A percentile compares a stretch with the other conserved stretches of the same genome.
Evolutionary conservation across 2,329 filamentous ascomycete genomes (phyloP).

Genomic region (Gliomastix tumulicola): DNA sequence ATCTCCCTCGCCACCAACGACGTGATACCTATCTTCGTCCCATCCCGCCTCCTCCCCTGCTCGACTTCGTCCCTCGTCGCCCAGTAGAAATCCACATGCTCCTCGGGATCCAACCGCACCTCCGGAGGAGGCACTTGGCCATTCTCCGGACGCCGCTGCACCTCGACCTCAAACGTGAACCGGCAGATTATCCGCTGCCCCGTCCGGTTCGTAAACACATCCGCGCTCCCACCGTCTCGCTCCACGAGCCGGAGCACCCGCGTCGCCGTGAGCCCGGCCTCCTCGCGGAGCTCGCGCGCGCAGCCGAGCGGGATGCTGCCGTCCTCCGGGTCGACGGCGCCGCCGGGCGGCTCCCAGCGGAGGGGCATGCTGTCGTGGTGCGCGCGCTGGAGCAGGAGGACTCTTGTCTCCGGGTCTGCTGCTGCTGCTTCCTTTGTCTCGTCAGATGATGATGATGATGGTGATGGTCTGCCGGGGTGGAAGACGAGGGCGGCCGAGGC

Average conservation of each 20-base stretch:
- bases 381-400: slow-evolving; percentile 40
- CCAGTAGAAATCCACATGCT: slow-evolving; percentile 32
- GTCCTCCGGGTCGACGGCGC: slow-evolving; percentile 35
- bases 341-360: slow-evolving; percentile 42
- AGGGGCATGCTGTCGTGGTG: slow-evolving; percentile 34
- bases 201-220: slow-evolving; percentile 23
- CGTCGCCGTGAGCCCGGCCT: slow-evolving; percentile 28
- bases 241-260: slow-evolving; percentile 17
- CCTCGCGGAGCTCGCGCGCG: slow-evolving; percentile 41
- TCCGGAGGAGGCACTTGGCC: background rate
- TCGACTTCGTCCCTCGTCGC: slow-evolving; percentile 27
- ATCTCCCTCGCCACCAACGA: slow-evolving; percentile 14
- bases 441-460: no score
- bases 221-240: slow-evolving; percentile 10
- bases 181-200: slow-evolving; percentile 19
- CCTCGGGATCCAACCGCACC: slow-evolving; percentile 28
- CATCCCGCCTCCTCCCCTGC: slow-evolving; percentile 14
- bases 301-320: slow-evolving; percentile 30
- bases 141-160: slow-evolving; percentile 10
- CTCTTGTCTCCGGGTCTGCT: slow-evolving; percentile 11
- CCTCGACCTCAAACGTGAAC: slow-evolving; percentile 28
- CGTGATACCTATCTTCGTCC: slow-evolving; percentile 20
- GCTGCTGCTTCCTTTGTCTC: no score
- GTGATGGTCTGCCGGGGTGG: slow-evolving; percentile 12
- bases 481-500: slow-evolving; percentile 26